phyloP scores from a whole-genome alignment of 768 basidiomycete genomes.

The Phaffia australis region DNA sequence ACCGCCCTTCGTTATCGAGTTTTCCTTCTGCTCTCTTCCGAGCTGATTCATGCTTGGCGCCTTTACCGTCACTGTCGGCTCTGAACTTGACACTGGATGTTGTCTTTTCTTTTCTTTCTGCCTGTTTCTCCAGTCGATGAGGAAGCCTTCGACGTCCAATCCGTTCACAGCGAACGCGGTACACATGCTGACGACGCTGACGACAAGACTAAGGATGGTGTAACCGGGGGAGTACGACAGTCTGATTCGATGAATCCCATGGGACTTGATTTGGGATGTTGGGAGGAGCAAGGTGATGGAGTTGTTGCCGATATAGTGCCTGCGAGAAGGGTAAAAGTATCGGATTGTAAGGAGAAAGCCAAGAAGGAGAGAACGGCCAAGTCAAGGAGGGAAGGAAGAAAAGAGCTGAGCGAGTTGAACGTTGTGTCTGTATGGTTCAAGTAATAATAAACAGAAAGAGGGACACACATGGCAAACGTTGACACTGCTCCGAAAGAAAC shows the following conservation, averaged over 20 bases:
- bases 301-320: conserved; percentile 40
- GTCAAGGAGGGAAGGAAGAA: background rate
- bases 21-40: no score
- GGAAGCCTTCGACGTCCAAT: conserved; percentile 32
- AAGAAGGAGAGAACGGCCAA: background rate
- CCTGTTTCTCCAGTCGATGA: no score
- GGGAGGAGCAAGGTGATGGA: conserved; percentile 35
- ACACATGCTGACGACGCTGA: conserved; percentile 35
- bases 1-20: no score
- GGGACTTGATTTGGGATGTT: background rate
- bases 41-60: no score
- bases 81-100: no score
- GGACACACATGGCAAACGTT: conserved; percentile 31
- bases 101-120: no score
- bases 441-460: background rate
- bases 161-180: conserved; percentile 39
- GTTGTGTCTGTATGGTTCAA: background rate
- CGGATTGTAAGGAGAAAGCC: background rate
- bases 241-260: conserved; percentile 27
- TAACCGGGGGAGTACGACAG: conserved; percentile 36
- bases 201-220: conserved; percentile 37
- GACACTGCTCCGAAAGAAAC: conserved; percentile 37
- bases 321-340: background rate
- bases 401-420: background rate
- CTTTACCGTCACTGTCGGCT: no score